Base-by-base conservation (phyloP, 176 grass and related monocot species). In the Cenchrus fungigraminus region DNA sequence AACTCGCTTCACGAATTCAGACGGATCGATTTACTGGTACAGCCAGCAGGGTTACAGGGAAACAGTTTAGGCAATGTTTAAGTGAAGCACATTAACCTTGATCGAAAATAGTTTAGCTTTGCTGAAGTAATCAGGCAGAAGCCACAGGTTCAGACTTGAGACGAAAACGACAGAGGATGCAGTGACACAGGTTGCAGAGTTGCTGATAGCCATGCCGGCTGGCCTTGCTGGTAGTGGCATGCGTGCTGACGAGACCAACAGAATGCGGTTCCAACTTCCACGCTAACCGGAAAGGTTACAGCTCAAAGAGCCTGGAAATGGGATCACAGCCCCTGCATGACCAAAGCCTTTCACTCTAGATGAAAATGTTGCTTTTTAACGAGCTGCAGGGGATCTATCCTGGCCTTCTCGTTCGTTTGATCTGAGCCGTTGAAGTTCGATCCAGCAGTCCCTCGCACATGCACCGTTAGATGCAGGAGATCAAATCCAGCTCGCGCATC, bases 181-280 rank as follows among this genome's bases (percentile, higher is more conserved):
- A 44, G 65, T 10, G 3, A 81, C 65, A 81, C 79, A 68, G 78
- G 50, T 13, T 22, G 51, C 54, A 57, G 49, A 81, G 50, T n/a
- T 17, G 6, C 31, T 81, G 31, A 68, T 68, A 31, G 6, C 64
- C 62, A 8, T 81, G 79, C 79, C 49, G 64, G 79, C 79, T 31
- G 64, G 65, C 29, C 28, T 10, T 56, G 13, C 25, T 51, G 77
- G 62, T 42, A 68, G 62, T 68, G 13, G 65, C 31, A 56, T 44
- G 12, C 32, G 6, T 28, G 32, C 20, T 82, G 65, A 70, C 49
- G 79, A 82, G 20, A n/a, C 12, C 9, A 58, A 54, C 79, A 70
- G 53, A 69, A 79, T 28, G 8, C 20, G 5, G 65, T 44, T 58
- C 56, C 54, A 57, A 57, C 54, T 57, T 57, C 51, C 79, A 19